A percentile compares a stretch with the other conserved stretches of the same genome.
Evolutionary conservation across 495 filamentous ascomycete species (phyloP).

Genomic region (Saxispiralis lemnorum): DNA sequence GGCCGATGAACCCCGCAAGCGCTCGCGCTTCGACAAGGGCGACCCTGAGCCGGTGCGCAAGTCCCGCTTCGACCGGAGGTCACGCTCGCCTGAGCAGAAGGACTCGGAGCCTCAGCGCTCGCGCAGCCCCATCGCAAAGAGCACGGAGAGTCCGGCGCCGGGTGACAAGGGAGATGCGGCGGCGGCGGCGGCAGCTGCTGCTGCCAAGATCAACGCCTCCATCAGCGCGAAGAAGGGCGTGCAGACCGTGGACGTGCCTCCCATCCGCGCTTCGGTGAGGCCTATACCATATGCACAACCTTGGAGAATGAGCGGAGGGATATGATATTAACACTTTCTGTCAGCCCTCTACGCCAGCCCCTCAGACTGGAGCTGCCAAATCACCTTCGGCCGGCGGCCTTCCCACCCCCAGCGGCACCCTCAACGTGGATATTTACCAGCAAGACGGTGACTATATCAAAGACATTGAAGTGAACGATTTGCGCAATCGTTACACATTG

Average conservation of each 20-base stretch:
- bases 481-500: constrained; percentile 91
- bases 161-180: constrained; percentile 30
- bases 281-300: no score
- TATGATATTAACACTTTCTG: constrained; percentile 16
- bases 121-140: constrained; percentile 56
- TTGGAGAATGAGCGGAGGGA: background rate
- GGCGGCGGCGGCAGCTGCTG: constrained; percentile 76
- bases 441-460: constrained; percentile 93
- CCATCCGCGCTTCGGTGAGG: constrained; percentile 47
- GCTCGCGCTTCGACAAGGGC: constrained; percentile 81
- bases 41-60: constrained; percentile 54
- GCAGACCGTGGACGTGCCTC: constrained; percentile 86
- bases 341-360: constrained; percentile 23
- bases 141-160: constrained; percentile 35
- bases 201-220: constrained; percentile 82
- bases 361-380: constrained; percentile 31
- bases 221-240: constrained; percentile 84
- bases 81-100: constrained; percentile 57
- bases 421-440: constrained; percentile 79
- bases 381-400: constrained; percentile 24
- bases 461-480: constrained; percentile 95
- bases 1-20: constrained; percentile 69
- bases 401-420: constrained; percentile 29
- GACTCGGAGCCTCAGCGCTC: constrained; percentile 43
- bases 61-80: constrained; percentile 72